Evolutionary conservation across 31 red algal species (phyloP), one percentile per base, ranked within the genome.

Genomic region (Endocladia muricata): DNA sequence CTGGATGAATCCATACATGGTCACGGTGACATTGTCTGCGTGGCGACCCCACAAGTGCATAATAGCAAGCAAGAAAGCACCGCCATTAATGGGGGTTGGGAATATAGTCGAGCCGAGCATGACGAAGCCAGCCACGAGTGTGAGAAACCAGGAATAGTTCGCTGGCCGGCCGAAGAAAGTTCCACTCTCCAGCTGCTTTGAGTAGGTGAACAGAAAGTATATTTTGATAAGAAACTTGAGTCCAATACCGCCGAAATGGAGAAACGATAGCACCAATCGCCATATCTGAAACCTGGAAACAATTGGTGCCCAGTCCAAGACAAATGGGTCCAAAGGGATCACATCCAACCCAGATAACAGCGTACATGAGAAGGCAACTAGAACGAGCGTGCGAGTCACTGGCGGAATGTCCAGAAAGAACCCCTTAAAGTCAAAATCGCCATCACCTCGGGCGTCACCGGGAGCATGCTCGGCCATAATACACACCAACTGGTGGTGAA

Each of bases 131-230:
- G 63, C 81, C 5, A 94, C 86, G 42, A 93, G 52, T 0, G 86
- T 70, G 25, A 97, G 51, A 55, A 97, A 89, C 84, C 85, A 97
- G 23, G 76, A 57, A 48, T 94, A 98, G 59, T 94, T 93, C 28
- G 95, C 90, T 9, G 90, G 77, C 49, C 82, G 78, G 32, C 86
- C 90, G 57, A 85, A 84, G 84, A 94, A 98, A 21, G 81, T 81
- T 33, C 85, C 88, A 41, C 37, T n/a, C 68, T 98, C 95, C 21
- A 98, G 85, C 54, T 88, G 79, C 55, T 74, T 80, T 21, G 91
- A 98, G 65, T 91, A 94, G 2, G 80, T 92, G 80, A 74, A 98
- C 19, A 98, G 77, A 65, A 94, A 94, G 74, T 91, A 82, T 68
- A 94, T 86, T 33, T 80, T 72, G 63, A 98, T 88, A 36, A 98